Percentiles rank a stretch among this genome's conserved stretches.
Evolutionary conservation across 768 basidiomycete genomes (phyloP).

Genomic region (button mushroom (Agaricus bisporus)): DNA sequence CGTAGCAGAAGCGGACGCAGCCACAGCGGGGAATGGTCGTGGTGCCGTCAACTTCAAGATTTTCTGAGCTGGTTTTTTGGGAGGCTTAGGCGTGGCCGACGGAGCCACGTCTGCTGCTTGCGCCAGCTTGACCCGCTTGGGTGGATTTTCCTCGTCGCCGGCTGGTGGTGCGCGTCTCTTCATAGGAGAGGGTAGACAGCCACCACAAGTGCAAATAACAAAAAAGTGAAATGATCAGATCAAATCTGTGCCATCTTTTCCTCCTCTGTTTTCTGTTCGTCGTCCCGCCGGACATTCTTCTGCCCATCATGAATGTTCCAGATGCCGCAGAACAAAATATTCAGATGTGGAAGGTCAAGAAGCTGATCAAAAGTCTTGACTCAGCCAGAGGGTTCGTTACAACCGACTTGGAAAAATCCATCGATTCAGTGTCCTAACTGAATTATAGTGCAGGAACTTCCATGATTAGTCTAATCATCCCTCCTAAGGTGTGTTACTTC

Average conservation of each 20-base stretch:
- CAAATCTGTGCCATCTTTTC: conserved; percentile 16
- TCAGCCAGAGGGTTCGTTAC: conserved; percentile 73
- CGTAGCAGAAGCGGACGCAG: conserved; percentile 69
- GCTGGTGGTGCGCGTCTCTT: conserved; percentile 4
- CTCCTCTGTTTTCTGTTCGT: conserved; percentile 17
- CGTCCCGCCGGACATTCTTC: conserved; percentile 19
- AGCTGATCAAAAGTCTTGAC: conserved; percentile 97
- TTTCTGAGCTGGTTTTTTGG: conserved; percentile 15
- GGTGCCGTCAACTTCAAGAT: conserved; percentile 67
- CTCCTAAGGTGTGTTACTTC: conserved; percentile 64
- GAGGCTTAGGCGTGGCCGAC: neutral
- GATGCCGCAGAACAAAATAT: conserved; percentile 91
- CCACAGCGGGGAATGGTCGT: conserved; percentile 72
- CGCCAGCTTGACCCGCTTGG: conserved; percentile 2
- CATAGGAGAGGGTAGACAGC: neutral
- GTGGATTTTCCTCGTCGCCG: neutral
- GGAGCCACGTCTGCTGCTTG: neutral
- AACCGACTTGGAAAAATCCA: conserved; percentile 5
- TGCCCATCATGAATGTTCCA: conserved; percentile 63
- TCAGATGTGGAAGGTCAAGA: conserved; percentile 98
- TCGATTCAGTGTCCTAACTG: conserved; percentile 18
- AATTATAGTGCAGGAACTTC: conserved; percentile 81
- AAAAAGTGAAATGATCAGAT: conserved; percentile 23
- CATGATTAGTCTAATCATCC: conserved; percentile 98
- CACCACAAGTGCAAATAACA: conserved; percentile 27